Percentiles rank a stretch among this genome's conserved stretches.
phyloP scores from a whole-genome alignment of 139 green algal genomes.

The Spirogloea muscicola region DNA sequence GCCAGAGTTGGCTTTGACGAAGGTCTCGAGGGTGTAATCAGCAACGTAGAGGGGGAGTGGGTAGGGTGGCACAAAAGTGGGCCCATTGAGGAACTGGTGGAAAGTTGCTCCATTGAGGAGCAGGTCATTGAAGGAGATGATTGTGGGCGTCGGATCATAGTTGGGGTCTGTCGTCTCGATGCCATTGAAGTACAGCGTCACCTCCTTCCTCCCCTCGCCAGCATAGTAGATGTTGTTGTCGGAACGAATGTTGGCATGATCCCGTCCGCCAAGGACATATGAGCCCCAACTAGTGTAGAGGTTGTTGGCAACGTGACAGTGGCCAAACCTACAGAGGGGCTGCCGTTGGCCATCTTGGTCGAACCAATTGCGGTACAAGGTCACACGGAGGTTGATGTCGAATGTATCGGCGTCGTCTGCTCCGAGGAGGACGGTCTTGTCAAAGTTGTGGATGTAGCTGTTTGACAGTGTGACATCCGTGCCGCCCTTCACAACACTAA shows the following conservation, averaged over 20 bases:
- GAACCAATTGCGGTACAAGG: slow-evolving; percentile 19
- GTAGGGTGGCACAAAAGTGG: slow-evolving; percentile 6
- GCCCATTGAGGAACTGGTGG: background rate
- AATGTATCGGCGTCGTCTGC: background rate
- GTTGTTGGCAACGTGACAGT: slow-evolving; percentile 16
- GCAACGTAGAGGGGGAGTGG: background rate
- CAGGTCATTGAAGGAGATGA: background rate
- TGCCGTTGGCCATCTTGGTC: slow-evolving; percentile 14
- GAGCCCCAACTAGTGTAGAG: slow-evolving; percentile 17
- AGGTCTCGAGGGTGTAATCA: background rate
- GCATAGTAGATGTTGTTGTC: slow-evolving; percentile 2
- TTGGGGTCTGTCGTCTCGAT: background rate
- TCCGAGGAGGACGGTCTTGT: slow-evolving; percentile 13
- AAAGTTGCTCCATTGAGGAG: slow-evolving; percentile 1
- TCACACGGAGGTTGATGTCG: background rate
- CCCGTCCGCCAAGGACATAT: background rate
- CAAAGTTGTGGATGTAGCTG: slow-evolving; percentile 2
- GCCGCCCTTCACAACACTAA: background rate
- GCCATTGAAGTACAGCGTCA: slow-evolving; percentile 4
- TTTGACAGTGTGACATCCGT: slow-evolving; percentile 15
- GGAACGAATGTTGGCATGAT: slow-evolving; percentile 12
- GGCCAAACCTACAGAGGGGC: background rate
- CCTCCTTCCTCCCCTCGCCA: background rate
- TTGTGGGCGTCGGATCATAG: slow-evolving; percentile 1
- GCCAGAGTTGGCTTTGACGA: background rate